Evolutionary conservation across 371 early-diverging fungal species (phyloP), one percentile per base, ranked within the genome.

Genomic region (Racocetra persica): DNA sequence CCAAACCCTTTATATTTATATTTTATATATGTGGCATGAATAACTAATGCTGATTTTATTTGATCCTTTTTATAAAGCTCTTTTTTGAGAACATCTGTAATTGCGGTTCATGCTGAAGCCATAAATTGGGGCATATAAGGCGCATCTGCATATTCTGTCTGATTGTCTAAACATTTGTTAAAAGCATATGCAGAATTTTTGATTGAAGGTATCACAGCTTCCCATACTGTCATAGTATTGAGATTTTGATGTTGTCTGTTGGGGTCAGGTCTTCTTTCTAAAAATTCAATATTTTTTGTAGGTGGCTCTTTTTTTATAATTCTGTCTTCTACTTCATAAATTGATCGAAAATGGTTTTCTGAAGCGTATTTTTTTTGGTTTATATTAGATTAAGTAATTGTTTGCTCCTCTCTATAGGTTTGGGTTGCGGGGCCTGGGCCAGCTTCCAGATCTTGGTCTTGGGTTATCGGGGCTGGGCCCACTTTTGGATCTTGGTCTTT

Each of bases 61-160:
- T 62, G 62, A 14, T 20, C 11, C 10, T 20, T 26, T 62, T 7
- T 26, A 62, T 62, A 11, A 62, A 66, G 66, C 20, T 66, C 38
- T 65, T 7, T 36, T 32, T 65, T 65, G 36, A 28, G 65, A 65
- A 28, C 16, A 7, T 36, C 26, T 65, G 24, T 65, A 18, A 65
- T 65, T 65, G 18, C 8, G 4, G 14, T 65, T 28, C 5, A 4
- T 14, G 28, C 28, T 28, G 3, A 8, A 32, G 1, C 13, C 36
- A 28, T 32, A 65, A 65, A 18, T 65, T 65, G 10, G 18, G 18
- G 65, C 18, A 65, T 36, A 32, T 65, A 76, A 60, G 76, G 26
- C 1, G 14, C 41, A 16, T 76, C 22, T 18, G 36, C 14, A 38
- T 60, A 60, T 60, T 62, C n/a, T 62, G 18, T 38, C 32, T 32